phyloP scores from a whole-genome alignment of 768 basidiomycete species.

The Serendipita indica region DNA sequence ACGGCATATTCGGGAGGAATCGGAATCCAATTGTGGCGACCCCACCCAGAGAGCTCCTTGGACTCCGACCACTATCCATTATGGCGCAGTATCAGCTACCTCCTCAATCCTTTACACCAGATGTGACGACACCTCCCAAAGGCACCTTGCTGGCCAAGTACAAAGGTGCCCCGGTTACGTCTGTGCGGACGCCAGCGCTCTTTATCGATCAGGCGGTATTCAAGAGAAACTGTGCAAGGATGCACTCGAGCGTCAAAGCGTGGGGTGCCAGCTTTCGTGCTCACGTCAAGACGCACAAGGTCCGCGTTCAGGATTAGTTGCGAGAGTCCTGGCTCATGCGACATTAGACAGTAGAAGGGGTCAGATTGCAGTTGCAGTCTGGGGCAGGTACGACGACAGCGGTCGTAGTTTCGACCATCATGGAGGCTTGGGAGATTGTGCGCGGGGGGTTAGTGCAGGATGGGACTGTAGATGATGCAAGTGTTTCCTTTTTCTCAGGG shows the following conservation, averaged over 20 bases:
- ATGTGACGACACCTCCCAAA: neutral
- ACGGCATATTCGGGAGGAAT: no score
- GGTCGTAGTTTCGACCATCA: slow-evolving; percentile 66
- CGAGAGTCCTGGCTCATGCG: neutral
- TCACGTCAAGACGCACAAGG: slow-evolving; percentile 79
- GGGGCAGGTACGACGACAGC: slow-evolving; percentile 38
- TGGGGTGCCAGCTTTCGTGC: slow-evolving; percentile 64
- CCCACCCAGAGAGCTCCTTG: no score
- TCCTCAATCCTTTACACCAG: no score
- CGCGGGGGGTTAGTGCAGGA: slow-evolving; percentile 53
- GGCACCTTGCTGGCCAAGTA: slow-evolving; percentile 31
- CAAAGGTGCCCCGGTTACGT: slow-evolving; percentile 38
- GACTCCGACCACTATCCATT: no score
- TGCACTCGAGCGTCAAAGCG: slow-evolving; percentile 49
- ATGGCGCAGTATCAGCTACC: no score
- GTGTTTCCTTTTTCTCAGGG: slow-evolving; percentile 17
- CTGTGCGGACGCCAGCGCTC: slow-evolving; percentile 60
- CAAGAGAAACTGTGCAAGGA: slow-evolving; percentile 53
- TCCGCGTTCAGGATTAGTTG: slow-evolving; percentile 17
- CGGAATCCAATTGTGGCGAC: no score
- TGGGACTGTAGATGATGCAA: slow-evolving; percentile 61
- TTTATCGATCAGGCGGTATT: slow-evolving; percentile 63
- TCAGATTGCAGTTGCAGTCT: slow-evolving; percentile 50
- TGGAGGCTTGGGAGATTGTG: slow-evolving; percentile 68
- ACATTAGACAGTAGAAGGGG: slow-evolving; percentile 59